Evolutionary conservation across 139 green algal species (phyloP), one percentile per base, ranked within the genome.

Genomic region (Spirogloea muscicola): DNA sequence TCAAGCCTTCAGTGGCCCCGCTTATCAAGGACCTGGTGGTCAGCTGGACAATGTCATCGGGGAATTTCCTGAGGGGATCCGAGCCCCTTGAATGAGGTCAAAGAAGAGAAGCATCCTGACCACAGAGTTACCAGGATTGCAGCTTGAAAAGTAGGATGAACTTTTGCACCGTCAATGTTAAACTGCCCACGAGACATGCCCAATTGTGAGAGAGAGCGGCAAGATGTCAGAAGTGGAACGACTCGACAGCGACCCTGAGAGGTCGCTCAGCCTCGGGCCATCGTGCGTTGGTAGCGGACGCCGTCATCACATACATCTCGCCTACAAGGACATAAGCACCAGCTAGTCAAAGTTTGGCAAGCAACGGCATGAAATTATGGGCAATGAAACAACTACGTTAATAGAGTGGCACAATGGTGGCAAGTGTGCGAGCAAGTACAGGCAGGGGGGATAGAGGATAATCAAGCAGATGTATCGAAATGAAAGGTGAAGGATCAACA

Each of bases 281-380:
- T 5, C 59, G 43, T 37, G n/a, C 7, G 13, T 68, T 36, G 5
- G 59, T 36, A 31, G 25, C 43, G 4, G 10, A 40, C 10, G 59
- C 59, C 29, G 33, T 68, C 37, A 68, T 33, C 59, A 68, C 59
- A 38, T 68, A 68, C 10, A 29, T 31, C 59, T 68, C 59, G 5
- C 59, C 59, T 68, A 36, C 29, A 64, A 55, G 46, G 46, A 55
- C 46, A 21, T 31, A 55, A 31, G 46, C 21, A 55, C 21, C 21
- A 55, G 46, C 46, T 31, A 21, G 21, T 55, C 46, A 55, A 55
- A 21, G 46, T 55, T 55, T 55, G 21, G 21, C 21, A 55, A 21
- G 21, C 21, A 21, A 55, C 21, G 21, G 46, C 46, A 55, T 21
- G 46, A 21, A 55, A 55, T 21, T 55, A 21, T 31, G 46, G 46